Percentiles rank a stretch among this genome's conserved stretches.
Conservation (phyloP, 495 filamentous ascomycete species). For the Neurospora tetraspora region DNA sequence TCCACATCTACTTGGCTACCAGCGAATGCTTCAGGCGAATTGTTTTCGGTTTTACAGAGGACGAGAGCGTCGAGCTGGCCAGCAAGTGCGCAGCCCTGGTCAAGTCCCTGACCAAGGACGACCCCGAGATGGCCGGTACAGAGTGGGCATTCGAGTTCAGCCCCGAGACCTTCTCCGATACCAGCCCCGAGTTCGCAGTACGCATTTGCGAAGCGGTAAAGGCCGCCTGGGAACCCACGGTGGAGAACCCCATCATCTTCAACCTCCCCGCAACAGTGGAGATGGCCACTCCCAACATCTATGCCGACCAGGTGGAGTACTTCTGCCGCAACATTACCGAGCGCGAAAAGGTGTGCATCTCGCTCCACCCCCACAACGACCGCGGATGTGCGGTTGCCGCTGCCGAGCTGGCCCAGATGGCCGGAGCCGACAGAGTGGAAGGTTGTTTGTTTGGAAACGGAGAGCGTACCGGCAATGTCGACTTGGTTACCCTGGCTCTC, state of each 20-base stretch:
- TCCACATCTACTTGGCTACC: slow-evolving; percentile 95
- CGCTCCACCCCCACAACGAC: slow-evolving; percentile 90
- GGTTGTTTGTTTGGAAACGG: slow-evolving; percentile 94
- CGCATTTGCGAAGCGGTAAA: slow-evolving; percentile 91
- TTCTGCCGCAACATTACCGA: slow-evolving; percentile 79
- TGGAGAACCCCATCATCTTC: slow-evolving; percentile 84
- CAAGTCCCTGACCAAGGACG: slow-evolving; percentile 88
- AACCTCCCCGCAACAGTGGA: slow-evolving; percentile 96
- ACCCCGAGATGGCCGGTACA: slow-evolving; percentile 62
- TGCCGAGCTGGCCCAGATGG: slow-evolving; percentile 91
- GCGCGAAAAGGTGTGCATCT: slow-evolving; percentile 73
- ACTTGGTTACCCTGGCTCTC: slow-evolving; percentile 85
- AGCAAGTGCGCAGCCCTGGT: slow-evolving; percentile 81
- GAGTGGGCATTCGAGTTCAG: slow-evolving; percentile 96
- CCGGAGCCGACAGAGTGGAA: slow-evolving; percentile 90
- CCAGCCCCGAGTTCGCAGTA: slow-evolving; percentile 72
- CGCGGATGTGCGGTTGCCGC: slow-evolving; percentile 77
- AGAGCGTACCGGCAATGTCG: slow-evolving; percentile 92
- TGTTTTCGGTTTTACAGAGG: slow-evolving; percentile 78
- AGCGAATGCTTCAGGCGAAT: slow-evolving; percentile 86
- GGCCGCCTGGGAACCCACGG: slow-evolving; percentile 81
- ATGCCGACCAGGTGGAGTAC: slow-evolving; percentile 94
- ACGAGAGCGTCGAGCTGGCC: slow-evolving; percentile 73
- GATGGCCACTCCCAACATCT: slow-evolving; percentile 91
- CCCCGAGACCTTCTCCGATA: slow-evolving; percentile 93